Base-by-base conservation (phyloP, 257 asterid genomes). In the Petunia secreta region DNA sequence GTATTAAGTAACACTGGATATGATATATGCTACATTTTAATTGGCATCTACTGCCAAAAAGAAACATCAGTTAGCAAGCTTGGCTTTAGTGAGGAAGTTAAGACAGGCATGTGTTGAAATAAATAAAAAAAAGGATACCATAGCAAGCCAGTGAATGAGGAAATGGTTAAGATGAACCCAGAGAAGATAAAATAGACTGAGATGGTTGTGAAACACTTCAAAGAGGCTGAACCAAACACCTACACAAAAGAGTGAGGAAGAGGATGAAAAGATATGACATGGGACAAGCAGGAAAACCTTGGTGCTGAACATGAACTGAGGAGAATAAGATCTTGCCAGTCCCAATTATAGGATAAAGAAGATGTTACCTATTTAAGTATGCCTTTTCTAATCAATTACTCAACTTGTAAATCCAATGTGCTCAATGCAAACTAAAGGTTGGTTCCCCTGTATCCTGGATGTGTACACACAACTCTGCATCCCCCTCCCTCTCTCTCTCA, bases 401-500 rank as follows among this genome's bases (percentile, higher is more conserved):
- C n/a, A 37, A 34, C 36, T 36, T 62, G n/a, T 63, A 63, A 62
- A 62, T 48, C 25, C 25, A 25, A 25, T 25, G 25, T 25, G 25
- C 71, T 48, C 44, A 71, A 71, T 34, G 60, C 34, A 5, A 48
- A 34, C 77, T 37, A 48, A 25, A 48, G 77, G 44, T 5, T 48
- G 44, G 60, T 50, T 71, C 62, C 60, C 62, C 37, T 71, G 48
- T 25, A 71, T 71, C 60, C 77, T 48, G 60, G 60, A 4, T 68
- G 76, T 44, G 16, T 44, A 44, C 8, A 10, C 76, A 44, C 41
- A 25, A 44, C 16, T 68, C 55, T 68, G 57, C 57, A 68, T 36
- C 2, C 46, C 3, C 5, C 58, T 16, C 58, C 43, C n/a, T 25
- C 37, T 16, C 55, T 8, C 53, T 66, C 75, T 7, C 0, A 41